Evolutionary conservation across 2,329 filamentous ascomycete genomes (phyloP).

Genomic region (Paecilomyces formosus): DNA sequence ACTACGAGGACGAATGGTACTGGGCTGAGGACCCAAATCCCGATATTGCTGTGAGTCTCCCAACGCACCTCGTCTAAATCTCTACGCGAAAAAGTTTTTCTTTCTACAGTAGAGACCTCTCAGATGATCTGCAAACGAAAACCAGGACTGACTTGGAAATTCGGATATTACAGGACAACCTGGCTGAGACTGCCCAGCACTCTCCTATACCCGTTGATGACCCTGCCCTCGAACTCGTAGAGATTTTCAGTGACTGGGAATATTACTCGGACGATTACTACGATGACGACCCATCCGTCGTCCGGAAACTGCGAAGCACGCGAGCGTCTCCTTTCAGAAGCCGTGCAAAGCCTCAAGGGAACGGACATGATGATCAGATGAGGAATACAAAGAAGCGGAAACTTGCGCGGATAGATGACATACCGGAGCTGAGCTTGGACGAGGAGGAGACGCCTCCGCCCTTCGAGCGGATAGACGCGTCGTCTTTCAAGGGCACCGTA

Average conservation of each 20-base stretch:
- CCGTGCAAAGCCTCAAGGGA: background rate
- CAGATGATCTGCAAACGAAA: background rate
- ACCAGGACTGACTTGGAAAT: background rate
- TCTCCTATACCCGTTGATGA: constrained; percentile 34
- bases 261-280: constrained; percentile 40
- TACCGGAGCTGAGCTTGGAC: constrained; percentile 4
- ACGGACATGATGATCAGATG: background rate
- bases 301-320: constrained; percentile 10
- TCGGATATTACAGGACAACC: constrained; percentile 28
- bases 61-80: no score
- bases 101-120: background rate
- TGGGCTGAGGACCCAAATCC: constrained; percentile 28
- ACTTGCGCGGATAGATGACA: constrained; percentile 10
- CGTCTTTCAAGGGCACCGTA: constrained; percentile 32
- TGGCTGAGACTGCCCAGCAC: constrained; percentile 33
- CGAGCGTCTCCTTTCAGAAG: background rate
- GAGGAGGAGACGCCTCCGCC: background rate
- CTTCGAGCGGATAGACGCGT: constrained; percentile 10
- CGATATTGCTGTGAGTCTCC: constrained; percentile 24
- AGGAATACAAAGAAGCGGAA: constrained; percentile 16
- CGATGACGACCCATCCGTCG: constrained; percentile 33
- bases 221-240: constrained; percentile 29
- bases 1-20: constrained; percentile 18
- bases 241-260: constrained; percentile 39
- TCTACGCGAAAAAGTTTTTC: background rate